These are phyloP conservation scores for Phytophthora agathidicida DNA, from an alignment of 352 stramenopile species.

Conservation along the genomic window DNA sequence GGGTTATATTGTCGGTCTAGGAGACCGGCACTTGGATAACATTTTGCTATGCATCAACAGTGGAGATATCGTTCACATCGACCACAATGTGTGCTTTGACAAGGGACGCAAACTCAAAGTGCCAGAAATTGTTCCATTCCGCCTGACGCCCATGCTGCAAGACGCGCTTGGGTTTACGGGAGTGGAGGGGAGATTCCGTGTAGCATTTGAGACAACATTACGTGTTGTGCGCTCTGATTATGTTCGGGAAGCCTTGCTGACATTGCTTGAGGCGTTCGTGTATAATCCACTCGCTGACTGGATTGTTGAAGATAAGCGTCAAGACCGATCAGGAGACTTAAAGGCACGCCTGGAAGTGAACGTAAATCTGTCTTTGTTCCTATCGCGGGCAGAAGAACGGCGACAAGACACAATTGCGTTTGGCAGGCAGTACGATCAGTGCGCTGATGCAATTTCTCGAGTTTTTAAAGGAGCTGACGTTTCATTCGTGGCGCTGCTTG, in stretches of 20 bases:
- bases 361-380: constrained; percentile 87
- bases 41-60: constrained; percentile 84
- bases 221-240: constrained; percentile 67
- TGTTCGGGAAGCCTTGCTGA: constrained; percentile 72
- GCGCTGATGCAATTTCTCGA: constrained; percentile 21
- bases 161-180: constrained; percentile 78
- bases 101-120: constrained; percentile 87
- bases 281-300: constrained; percentile 88
- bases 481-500: constrained; percentile 25
- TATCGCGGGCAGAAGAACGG: constrained; percentile 80
- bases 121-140: constrained; percentile 92
- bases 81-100: constrained; percentile 94
- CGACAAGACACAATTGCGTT: constrained; percentile 65
- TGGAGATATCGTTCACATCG: constrained; percentile 91
- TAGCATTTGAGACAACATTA: constrained; percentile 75
- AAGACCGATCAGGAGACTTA: constrained; percentile 42
- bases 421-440: constrained; percentile 40
- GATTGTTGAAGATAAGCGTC: constrained; percentile 51
- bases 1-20: constrained; percentile 89
- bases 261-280: constrained; percentile 85
- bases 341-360: constrained; percentile 84
- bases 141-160: constrained; percentile 84
- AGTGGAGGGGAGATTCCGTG: constrained; percentile 74
- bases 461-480: constrained; percentile 21
- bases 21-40: constrained; percentile 93